Evolutionary conservation across 306 rosid species (phyloP), one percentile per base, ranked within the genome.

Genomic region (Cicer bijugum): DNA sequence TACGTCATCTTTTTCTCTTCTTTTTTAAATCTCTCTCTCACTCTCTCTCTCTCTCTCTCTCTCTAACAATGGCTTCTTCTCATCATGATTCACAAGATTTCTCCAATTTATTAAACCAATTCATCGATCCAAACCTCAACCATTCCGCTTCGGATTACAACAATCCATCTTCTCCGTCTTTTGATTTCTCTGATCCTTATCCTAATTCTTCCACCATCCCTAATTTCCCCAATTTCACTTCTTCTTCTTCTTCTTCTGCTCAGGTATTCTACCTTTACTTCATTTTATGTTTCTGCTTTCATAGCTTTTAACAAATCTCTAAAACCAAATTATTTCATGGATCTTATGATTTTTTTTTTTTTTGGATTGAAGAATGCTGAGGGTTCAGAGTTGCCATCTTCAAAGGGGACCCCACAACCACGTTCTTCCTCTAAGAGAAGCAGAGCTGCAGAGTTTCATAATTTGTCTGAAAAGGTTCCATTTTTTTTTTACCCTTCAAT

Each of bases 401-500:
- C 81, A 42, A 83, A 84, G 56, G 40, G 82, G 44, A 84, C 75
- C 42, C 86, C 76, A 74, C 74, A 81, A 69, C 59, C 83, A 74
- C 88, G 92, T 37, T 82, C 81, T 85, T 89, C 84, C 4, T 93
- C 93, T 11, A 93, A 93, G 82, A 82, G 98, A 64, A 88, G 90
- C 77, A 86, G 98, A 89, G 95, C 92, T 61, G 96, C 96, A 4
- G 98, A 91, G 80, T 93, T 93, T 12, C 98, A 94, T 88, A 94
- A 94, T 81, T 73, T 91, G 83, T 88, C 98, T 48, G 98, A 94
- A 81, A 94, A 91, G 97, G 98, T 93, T 71, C 1, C 23, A 28
- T 70, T 9, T 33, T 47, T 66, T 12, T 33, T 47, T 66, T 11
- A 43, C 19, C 42, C 15, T 81, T 65, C 39, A 64, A 19, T 46